Evolutionary conservation across 2,329 filamentous ascomycete species (phyloP), one percentile per base, ranked within the genome.

Genomic region (Ophiostoma himal-ulmi): DNA sequence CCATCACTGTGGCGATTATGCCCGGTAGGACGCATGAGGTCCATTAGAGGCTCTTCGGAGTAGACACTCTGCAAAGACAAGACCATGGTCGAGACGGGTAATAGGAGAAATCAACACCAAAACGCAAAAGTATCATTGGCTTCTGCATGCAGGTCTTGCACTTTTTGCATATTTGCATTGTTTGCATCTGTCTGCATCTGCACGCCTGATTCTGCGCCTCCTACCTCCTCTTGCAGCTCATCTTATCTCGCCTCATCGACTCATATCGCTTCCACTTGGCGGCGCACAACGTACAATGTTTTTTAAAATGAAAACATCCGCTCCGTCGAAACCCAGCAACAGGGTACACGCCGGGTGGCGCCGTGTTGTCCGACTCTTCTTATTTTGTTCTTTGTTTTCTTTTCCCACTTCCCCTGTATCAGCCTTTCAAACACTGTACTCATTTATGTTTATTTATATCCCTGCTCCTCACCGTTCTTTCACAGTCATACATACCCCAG

Each of bases 1-100:
- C 75, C 81, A 82, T 66, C 77, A 76, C 69, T 83, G 80, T 68
- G 83, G 80, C 48, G 36, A 62, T 10, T 57, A 26, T 57, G n/a
- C 52, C 20, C 44, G 44, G 52, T 57, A 57, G 44, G 14, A 20
- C 14, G 3, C 44, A 17, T 17, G 8, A 39, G 37, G 37, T 10
- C 11, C 37, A 39, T 4, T 48, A 6, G 44, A 7, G 6, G 44
- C 11, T 14, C 44, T 5, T 20, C 14, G 44, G 44, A n/a, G 44
- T 48, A 7, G 5, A n/a, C 44, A 48, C 14, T 17, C 20, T 48
- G 44, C 20, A 17, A 6, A 26, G 22, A 10, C 22, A 26, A 17
- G 52, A 48, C 17, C 4, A 48, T 20, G 11, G 37, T 39, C 11
- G 37, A 10, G 11, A 3, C 37, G 37, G 37, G 37, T 13, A 1